phyloP scores from a whole-genome alignment of 257 asterid species.

The Penstemon barbatus region DNA sequence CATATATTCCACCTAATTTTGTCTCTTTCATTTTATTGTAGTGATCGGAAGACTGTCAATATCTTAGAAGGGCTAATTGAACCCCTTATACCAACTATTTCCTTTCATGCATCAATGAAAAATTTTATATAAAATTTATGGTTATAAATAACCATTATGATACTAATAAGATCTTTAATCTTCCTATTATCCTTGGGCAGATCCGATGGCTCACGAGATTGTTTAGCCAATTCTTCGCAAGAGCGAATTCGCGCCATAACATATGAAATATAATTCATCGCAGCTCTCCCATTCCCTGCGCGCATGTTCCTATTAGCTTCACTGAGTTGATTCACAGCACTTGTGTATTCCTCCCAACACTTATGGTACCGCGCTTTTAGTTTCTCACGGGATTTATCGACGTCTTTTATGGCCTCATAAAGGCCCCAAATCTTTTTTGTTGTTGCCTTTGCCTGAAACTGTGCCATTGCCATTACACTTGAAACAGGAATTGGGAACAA shows the following conservation, averaged over 20 bases:
- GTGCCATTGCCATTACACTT: neutral
- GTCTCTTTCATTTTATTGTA: too few species aligned
- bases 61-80: too few species aligned
- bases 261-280: neutral
- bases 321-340: neutral
- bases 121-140: neutral
- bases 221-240: constrained; percentile 5
- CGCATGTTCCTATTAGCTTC: constrained; percentile 1
- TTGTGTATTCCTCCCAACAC: neutral
- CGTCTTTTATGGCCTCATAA: neutral
- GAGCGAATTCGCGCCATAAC: neutral
- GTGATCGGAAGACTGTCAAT: too few species aligned
- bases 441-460: neutral
- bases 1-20: too few species aligned
- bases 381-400: neutral
- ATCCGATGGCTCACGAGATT: neutral
- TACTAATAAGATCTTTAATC: neutral
- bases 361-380: constrained; percentile 2
- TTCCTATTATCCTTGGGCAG: neutral
- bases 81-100: too few species aligned
- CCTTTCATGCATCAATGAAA: too few species aligned
- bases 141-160: constrained; percentile 1
- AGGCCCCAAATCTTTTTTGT: neutral
- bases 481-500: neutral
- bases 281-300: neutral